Base-by-base conservation (phyloP, 805 yeast genomes). In the Candida sonorensis region DNA sequence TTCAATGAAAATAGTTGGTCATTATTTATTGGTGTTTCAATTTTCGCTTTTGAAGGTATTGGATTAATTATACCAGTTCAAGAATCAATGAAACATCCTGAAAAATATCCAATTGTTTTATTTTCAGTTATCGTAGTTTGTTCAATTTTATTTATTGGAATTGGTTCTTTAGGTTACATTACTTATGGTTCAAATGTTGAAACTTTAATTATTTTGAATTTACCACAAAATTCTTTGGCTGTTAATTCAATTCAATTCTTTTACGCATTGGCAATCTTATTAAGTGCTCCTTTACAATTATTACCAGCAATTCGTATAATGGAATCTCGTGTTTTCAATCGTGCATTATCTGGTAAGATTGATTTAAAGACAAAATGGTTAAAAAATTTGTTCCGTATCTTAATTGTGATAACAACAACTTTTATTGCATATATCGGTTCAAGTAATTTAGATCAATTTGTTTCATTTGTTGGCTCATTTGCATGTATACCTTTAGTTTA, bases 31-130 rank as follows among this genome's bases (percentile, higher is more conserved):
- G 94, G 94, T 7, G 84, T 83, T 6, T 88, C 90, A 2, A 82
- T 83, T 19, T 83, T 83, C 62, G 86, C 92, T n/a, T 83, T 81
- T 50, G 94, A 83, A 59, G 94, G 94, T 1, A 81, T 83, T 36
- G 92, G 94, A 0, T 62, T 83, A 29, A 79, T 83, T 30, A 78
- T 83, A 16, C 94, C 94, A 0, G 79, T 83, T 33, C 86, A 82
- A 48, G 84, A 82, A 44, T 79, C 92, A 2, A 83, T 83, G 92
- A 69, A 66, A 30, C 59, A 79, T 43, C 92, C 92, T 2, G 75
- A 76, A 39, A 69, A 80, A 40, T 83, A 80, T 50, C 87, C 90
- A 12, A 51, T 64, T 34, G 84, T 82, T 1, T 56, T 83, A 31
- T 64, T 66, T 11, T 52, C 69, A 29, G 92, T 83, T 3, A 72